Conservation (phyloP, 768 basidiomycete genomes). For the Lactarius psammicola region DNA sequence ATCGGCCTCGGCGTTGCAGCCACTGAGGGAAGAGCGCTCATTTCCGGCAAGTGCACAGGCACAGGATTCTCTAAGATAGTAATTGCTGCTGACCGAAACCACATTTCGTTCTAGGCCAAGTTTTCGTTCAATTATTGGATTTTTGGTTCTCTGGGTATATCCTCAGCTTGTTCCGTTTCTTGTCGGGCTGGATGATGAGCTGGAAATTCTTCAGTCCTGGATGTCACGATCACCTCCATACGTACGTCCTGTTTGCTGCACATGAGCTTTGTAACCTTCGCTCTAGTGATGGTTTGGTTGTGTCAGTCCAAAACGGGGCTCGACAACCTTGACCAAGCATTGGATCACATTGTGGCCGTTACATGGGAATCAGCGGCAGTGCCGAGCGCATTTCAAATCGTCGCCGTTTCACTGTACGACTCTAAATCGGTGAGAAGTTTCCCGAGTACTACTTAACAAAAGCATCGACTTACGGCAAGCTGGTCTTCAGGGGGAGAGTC, state of each 20-base stretch:
- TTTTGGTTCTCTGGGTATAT: slow-evolving; percentile 43
- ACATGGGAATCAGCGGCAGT: slow-evolving; percentile 42
- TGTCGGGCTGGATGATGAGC: background rate
- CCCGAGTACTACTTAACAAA: too few relatives aligned
- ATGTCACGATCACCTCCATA: slow-evolving; percentile 41
- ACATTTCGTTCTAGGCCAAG: slow-evolving; percentile 36
- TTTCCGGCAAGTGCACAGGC: slow-evolving; percentile 17
- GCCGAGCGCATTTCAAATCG: slow-evolving; percentile 38
- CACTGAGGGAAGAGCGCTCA: slow-evolving; percentile 22
- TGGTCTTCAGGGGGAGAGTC: slow-evolving; percentile 12
- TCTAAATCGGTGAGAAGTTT: slow-evolving; percentile 37
- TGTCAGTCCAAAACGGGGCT: slow-evolving; percentile 42
- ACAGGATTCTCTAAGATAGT: background rate
- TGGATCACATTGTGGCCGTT: slow-evolving; percentile 42
- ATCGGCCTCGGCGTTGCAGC: slow-evolving; percentile 10
- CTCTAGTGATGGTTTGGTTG: slow-evolving; percentile 42
- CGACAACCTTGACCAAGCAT: slow-evolving; percentile 39
- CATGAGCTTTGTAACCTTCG: slow-evolving; percentile 6
- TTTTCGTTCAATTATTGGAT: slow-evolving; percentile 49
- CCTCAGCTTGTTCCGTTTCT: background rate
- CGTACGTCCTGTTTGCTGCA: slow-evolving; percentile 32
- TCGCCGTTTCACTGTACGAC: slow-evolving; percentile 35
- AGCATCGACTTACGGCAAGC: background rate
- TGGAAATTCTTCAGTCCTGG: slow-evolving; percentile 37
- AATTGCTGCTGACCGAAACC: background rate